Percentiles rank a stretch among this genome's conserved stretches.
These are phyloP conservation scores for Trypanosoma rangeli DNA, from an alignment of 208 protist genomes.

Conservation along the genomic window DNA sequence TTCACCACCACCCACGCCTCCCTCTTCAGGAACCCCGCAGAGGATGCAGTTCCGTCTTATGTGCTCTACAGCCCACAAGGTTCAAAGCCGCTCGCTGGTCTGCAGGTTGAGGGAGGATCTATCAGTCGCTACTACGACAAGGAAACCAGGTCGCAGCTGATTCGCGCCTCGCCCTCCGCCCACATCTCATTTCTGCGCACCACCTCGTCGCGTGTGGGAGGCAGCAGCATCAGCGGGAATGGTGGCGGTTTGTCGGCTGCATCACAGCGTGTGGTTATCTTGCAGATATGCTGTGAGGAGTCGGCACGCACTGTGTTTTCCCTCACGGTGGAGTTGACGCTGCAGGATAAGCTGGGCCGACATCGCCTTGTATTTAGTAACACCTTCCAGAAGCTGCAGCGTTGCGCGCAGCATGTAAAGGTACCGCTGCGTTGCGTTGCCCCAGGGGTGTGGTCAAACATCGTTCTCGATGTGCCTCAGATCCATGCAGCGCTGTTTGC, in stretches of 20 bases:
- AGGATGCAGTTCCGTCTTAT: slow-evolving; percentile 32
- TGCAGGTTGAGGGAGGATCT: slow-evolving; percentile 36
- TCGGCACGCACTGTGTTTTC: slow-evolving; percentile 17
- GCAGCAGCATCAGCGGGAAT: neutral
- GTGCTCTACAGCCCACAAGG: slow-evolving; percentile 83
- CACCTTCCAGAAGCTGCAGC: slow-evolving; percentile 32
- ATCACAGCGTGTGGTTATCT: slow-evolving; percentile 39
- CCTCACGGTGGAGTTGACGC: slow-evolving; percentile 27
- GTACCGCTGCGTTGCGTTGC: slow-evolving; percentile 53
- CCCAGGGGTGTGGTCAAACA: slow-evolving; percentile 59
- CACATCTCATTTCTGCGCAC: slow-evolving; percentile 52
- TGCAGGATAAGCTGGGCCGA: slow-evolving; percentile 32
- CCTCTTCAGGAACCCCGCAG: slow-evolving; percentile 6
- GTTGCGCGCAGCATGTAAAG: slow-evolving; percentile 55
- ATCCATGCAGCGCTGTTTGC: slow-evolving; percentile 35
- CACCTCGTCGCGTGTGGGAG: neutral
- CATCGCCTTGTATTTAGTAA: slow-evolving; percentile 52
- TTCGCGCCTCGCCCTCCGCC: slow-evolving; percentile 52
- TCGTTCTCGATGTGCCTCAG: slow-evolving; percentile 56
- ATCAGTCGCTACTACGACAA: slow-evolving; percentile 61
- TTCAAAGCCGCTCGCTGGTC: slow-evolving; percentile 51
- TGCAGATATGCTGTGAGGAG: slow-evolving; percentile 59
- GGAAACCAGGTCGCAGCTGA: slow-evolving; percentile 66
- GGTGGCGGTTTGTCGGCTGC: slow-evolving; percentile 2
- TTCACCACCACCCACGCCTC: neutral